phyloP scores from a whole-genome alignment of 495 filamentous ascomycete genomes.

The Thozetella sp. region DNA sequence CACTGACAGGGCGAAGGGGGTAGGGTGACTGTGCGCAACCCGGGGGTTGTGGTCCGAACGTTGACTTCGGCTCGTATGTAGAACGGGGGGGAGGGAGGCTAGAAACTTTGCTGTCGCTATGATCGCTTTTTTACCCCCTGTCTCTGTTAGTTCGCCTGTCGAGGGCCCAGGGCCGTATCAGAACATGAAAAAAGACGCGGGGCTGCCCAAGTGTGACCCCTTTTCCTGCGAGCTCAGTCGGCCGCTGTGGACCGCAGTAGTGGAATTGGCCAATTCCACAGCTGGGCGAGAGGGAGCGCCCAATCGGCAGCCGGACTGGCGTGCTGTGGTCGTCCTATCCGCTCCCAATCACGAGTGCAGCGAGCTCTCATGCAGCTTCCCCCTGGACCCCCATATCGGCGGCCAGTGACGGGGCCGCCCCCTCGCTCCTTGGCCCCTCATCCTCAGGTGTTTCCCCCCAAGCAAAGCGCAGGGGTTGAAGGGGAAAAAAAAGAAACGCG shows the following conservation, averaged over 20 bases:
- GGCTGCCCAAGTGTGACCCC: neutral
- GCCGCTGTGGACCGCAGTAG: neutral
- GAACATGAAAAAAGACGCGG: neutral
- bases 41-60: neutral
- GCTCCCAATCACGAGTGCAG: neutral
- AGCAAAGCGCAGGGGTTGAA: neutral
- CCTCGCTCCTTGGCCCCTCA: too few species aligned
- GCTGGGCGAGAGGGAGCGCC: neutral
- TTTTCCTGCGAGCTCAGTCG: neutral
- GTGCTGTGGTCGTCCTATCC: neutral
- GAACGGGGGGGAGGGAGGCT: neutral
- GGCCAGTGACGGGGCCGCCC: too few species aligned
- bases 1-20: neutral
- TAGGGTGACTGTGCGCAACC: conserved; percentile 4
- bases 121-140: neutral
- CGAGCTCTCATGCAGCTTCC: neutral
- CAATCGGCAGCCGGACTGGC: neutral
- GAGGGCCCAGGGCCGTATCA: too few species aligned
- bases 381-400: neutral
- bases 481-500: neutral
- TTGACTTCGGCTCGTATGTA: neutral
- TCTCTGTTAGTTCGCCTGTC: neutral
- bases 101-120: neutral
- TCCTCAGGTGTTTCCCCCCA: too few species aligned
- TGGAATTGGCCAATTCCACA: conserved; percentile 3